Percentiles rank a stretch among this genome's conserved stretches.
These are phyloP conservation scores for Phaffomyces antillensis DNA, from an alignment of 805 yeast species.

Conservation along the genomic window DNA sequence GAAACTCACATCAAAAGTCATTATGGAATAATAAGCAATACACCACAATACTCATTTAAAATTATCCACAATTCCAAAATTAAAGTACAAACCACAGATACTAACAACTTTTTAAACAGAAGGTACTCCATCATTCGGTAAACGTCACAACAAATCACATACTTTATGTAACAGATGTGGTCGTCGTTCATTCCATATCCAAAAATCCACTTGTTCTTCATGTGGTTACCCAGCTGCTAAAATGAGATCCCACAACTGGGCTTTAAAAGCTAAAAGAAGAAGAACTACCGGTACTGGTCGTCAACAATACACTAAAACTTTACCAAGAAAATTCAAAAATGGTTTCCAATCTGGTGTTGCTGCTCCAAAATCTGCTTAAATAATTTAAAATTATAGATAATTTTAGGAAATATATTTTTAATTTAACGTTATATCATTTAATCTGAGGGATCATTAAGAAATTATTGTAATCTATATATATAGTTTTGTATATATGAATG, in stretches of 20 bases:
- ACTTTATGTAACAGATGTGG: slow-evolving; percentile 99
- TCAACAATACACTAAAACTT: slow-evolving; percentile 95
- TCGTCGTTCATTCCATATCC: slow-evolving; percentile 96
- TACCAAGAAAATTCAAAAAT: slow-evolving; percentile 97
- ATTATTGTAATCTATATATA: too few relatives aligned
- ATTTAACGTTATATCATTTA: slow-evolving; percentile 8
- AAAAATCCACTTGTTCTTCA: slow-evolving; percentile 97
- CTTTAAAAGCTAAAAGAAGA: slow-evolving; percentile 98
- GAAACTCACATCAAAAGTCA: too few relatives aligned
- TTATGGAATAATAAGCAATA: too few relatives aligned
- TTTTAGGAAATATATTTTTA: background rate
- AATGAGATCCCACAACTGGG: slow-evolving; percentile 99
- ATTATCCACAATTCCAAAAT: background rate
- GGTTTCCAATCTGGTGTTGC: slow-evolving; percentile 91
- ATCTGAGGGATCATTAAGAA: background rate
- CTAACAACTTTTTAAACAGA: slow-evolving; percentile 41
- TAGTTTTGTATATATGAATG: too few relatives aligned
- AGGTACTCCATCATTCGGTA: slow-evolving; percentile 99
- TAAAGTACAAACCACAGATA: slow-evolving; percentile 10
- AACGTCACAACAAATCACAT: slow-evolving; percentile 99
- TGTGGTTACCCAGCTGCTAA: slow-evolving; percentile 99
- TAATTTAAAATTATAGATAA: background rate
- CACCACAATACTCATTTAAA: too few relatives aligned
- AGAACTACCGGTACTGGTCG: slow-evolving; percentile 99
- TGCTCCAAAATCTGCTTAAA: slow-evolving; percentile 50